These are phyloP conservation scores for Yamadazyma kitorensis DNA, from an alignment of 805 yeast genomes.

Conservation along the genomic window DNA sequence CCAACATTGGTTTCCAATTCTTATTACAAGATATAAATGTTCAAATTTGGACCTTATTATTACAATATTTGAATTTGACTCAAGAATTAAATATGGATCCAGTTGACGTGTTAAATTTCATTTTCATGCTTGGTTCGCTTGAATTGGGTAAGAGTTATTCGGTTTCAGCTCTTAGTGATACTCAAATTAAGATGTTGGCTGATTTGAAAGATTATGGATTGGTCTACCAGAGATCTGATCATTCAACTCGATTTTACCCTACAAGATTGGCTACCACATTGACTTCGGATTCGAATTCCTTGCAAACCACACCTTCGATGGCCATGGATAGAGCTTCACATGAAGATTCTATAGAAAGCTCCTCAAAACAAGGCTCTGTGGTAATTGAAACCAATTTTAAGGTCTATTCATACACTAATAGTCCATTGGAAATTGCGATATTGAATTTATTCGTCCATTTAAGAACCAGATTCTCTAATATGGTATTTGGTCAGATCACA, in stretches of 20 bases:
- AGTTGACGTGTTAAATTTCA: conserved; percentile 90
- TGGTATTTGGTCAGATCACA: conserved; percentile 91
- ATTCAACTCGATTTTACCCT: conserved; percentile 73
- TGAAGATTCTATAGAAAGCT: conserved; percentile 39
- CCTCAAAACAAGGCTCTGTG: conserved; percentile 55
- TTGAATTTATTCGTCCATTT: conserved; percentile 84
- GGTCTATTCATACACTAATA: conserved; percentile 86
- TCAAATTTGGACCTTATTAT: conserved; percentile 87
- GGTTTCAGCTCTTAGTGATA: conserved; percentile 63
- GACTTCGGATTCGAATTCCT: conserved; percentile 76
- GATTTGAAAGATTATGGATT: conserved; percentile 91
- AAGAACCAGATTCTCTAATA: conserved; percentile 79
- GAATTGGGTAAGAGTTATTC: conserved; percentile 89
- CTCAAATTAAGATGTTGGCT: conserved; percentile 82
- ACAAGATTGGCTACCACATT: conserved; percentile 86
- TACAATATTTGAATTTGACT: conserved; percentile 84
- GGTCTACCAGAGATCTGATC: conserved; percentile 60
- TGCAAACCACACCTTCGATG: conserved; percentile 70
- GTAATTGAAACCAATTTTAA: conserved; percentile 93
- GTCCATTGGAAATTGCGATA: conserved; percentile 93
- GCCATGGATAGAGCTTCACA: conserved; percentile 69
- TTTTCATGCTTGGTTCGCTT: conserved; percentile 88
- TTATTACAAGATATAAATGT: conserved; percentile 88
- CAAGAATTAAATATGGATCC: conserved; percentile 89
- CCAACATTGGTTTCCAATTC: conserved; percentile 92